A percentile compares a stretch with the other conserved stretches of the same genome.
Conservation (phyloP, 108 stramenopile species). For the Skeletonema potamos region DNA sequence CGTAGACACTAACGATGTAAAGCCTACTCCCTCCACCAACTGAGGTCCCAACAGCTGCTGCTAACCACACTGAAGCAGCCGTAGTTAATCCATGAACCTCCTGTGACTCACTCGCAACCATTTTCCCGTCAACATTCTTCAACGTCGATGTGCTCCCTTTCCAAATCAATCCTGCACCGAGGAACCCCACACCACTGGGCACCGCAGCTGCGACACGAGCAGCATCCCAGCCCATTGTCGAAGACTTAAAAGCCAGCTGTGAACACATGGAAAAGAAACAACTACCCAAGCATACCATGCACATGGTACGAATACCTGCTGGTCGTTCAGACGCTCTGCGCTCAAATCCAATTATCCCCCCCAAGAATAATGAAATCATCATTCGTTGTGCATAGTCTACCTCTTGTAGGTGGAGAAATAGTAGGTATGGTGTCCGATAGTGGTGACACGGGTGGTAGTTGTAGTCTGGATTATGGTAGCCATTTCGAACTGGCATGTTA, state of each 20-base stretch:
- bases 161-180: conserved; percentile 51
- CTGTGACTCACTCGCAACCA: conserved; percentile 15
- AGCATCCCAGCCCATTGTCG: conserved; percentile 81
- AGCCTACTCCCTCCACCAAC: conserved; percentile 42
- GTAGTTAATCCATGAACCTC: conserved; percentile 55
- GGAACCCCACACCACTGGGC: conserved; percentile 49
- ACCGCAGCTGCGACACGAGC: conserved; percentile 41
- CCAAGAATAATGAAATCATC: conserved; percentile 42
- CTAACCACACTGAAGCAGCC: conserved; percentile 37
- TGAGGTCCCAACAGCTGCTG: conserved; percentile 29
- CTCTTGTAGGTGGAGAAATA: conserved; percentile 37
- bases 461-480: conserved; percentile 46
- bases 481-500: not conserved
- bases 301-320: conserved; percentile 92
- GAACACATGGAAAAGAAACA: conserved; percentile 84
- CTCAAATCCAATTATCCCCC: conserved; percentile 83
- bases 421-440: conserved; percentile 20
- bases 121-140: conserved; percentile 17
- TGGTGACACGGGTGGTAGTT: conserved; percentile 26
- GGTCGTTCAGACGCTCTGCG: conserved; percentile 84
- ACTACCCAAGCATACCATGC: conserved; percentile 79
- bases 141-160: conserved; percentile 15
- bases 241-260: conserved; percentile 71
- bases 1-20: conserved; percentile 35
- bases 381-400: conserved; percentile 42